Base-by-base conservation (phyloP, 257 asterid genomes). In the Capsicum baccatum region DNA sequence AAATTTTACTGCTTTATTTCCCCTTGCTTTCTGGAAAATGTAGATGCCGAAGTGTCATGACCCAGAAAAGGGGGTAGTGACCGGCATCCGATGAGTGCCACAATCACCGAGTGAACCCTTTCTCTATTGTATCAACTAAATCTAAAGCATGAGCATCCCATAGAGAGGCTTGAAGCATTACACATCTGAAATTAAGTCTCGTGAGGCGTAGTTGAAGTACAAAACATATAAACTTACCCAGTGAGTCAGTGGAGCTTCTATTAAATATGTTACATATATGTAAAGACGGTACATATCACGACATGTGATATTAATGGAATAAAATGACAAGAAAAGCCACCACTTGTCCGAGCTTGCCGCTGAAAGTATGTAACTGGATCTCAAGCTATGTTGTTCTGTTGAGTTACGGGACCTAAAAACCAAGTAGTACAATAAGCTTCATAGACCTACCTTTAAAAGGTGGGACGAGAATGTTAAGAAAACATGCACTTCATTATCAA, bases 1-100 rank as follows among this genome's bases (percentile, higher is more conserved):
- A 14, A 55, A 33, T 54, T 76, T 78, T 33, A 76, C 82, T 14
- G 47, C 52, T 78, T 56, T 78, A 33, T 78, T 48, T 54, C 50
- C 64, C 63, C 15, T 33, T 33, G 82, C 4, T 54, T 14, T 55
- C 64, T 16, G 82, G 12, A 78, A 9, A 33, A 78, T 55, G 66
- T 17, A 54, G 82, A 78, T 78, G 82, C 47, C 11, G 16, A 54
- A 70, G 16, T 70, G 15, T 69, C 55, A 70, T 6, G 33, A 9
- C 15, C 35, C 56, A 70, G 39, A 68, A 5, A 14, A 19, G 6
- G 68, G 33, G 68, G 14, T 14, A 19, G 37, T 19, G 13, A 8
- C 37, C 37, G 0, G 5, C 35, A 17, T 12, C 26, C 8, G 5
- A 59, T 9, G 5, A 10, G 37, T 3, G 14, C 3, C 14, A 2